Evolutionary conservation across 108 stramenopile species (phyloP), one percentile per base, ranked within the genome.

Genomic region (Skeletonema potamos): DNA sequence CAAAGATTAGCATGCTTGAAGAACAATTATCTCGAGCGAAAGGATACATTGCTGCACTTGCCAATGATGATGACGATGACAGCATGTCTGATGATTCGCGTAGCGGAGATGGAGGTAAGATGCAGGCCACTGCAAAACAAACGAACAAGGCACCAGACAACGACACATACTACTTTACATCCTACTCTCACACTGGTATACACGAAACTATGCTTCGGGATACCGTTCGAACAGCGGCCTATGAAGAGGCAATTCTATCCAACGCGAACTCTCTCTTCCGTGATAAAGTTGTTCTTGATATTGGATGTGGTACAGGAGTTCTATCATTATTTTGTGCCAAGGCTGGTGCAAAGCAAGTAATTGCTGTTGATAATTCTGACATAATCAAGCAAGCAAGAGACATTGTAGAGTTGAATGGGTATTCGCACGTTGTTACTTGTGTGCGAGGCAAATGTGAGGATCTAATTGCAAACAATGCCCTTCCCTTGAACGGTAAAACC

Each of bases 181-280:
- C 79, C 12, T 96, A 96, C 63, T 87, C 86, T 22, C 84, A 91
- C 66, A 87, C 87, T 37, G 83, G 82, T 29, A 96, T 96, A 55
- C 95, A 96, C 70, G 90, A 94, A 64, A 92, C 89, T 12, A 95
- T 95, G 94, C 86, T 95, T 13, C 73, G 84, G 32, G 94, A 95
- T 37, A 78, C 82, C 28, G 86, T 89, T 6, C 51, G 92, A 10
- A 90, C 89, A n/a, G 68, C 77, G 9, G 68, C 84, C 7, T 90
- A 90, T 37, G 77, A 83, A 72, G 68, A 74, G n/a, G 83, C 82
- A 46, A 85, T 87, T 57, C 74, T 85, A 10, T 71, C 70, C 63
- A 87, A 87, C 54, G 55, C 84, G 9, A 54, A 72, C 10, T 71
- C 81, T 64, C 70, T 87, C 28, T 87, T 87, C 66, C 66, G 66